Evolutionary conservation across 805 yeast genomes (phyloP), one percentile per base, ranked within the genome.

Genomic region (Wickerhamomyces sydowiorum): DNA sequence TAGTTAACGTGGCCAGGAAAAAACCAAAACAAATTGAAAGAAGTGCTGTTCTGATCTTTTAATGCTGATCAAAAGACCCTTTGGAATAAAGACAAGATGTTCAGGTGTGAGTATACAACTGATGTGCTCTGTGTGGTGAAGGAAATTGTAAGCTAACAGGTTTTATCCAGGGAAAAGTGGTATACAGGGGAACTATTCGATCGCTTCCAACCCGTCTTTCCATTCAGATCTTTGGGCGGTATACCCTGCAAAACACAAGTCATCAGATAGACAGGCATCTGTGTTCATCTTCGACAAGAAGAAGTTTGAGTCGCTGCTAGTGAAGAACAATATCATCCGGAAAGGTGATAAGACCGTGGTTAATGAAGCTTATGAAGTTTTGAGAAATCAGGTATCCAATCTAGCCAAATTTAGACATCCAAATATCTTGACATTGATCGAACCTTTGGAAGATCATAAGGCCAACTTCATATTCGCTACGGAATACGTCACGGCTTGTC

Each of bases 351-450:
- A 70, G 35, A 64, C 73, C 24, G 59, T 72, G 20, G 54, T 76
- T 2, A 59, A 79, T 38, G 80, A 74, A 33, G 93, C 90, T 37
- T 82, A 78, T 51, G 83, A 78, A 35, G 69, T 82, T 18, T 65
- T 93, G 38, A 74, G 79, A 51, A 65, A 67, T 22, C 93, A 89
- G 52, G 82, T 88, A 2, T 65, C 77, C 19, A 82, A 83, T 47
- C 65, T 90, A 56, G 78, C 95, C 15, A 85, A 82, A 57, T 67
- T 93, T 52, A 84, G 89, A 51, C 99, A 93, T 60, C 99, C 99
- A 0, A 82, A 88, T 49, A 72, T 93, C 22, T 64, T 93, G 36
- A 81, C 89, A 1, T 71, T 93, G 3, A 76, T 86, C 29, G 99
- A 95, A 59, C 96, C 95, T 0, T 62, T 90, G 47, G 98, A 93